Percentiles rank a stretch among this genome's conserved stretches.
phyloP scores from a whole-genome alignment of 2,329 filamentous ascomycete genomes.

The Nemania abortiva region DNA sequence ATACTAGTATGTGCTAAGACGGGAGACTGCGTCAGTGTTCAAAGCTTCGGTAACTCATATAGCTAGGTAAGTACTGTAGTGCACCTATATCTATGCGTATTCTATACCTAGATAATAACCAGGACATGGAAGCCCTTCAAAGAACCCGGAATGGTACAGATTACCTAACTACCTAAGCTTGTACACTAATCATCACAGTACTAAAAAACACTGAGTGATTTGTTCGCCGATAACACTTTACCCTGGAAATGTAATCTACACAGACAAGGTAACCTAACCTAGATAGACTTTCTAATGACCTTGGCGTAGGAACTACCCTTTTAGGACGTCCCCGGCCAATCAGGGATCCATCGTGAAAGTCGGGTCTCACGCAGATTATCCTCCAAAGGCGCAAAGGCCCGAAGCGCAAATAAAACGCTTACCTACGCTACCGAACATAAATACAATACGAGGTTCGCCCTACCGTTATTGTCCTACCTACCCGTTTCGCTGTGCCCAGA shows the following conservation, averaged over 20 bases:
- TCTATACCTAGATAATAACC: too few relatives aligned
- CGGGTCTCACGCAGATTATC: slow-evolving; percentile 35
- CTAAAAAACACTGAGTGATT: slow-evolving; percentile 4
- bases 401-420: not conserved
- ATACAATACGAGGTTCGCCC: slow-evolving; percentile 1
- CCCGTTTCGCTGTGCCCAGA: not conserved
- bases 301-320: slow-evolving; percentile 33
- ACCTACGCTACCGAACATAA: not conserved
- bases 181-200: not conserved
- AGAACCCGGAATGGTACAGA: not conserved
- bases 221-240: slow-evolving; percentile 3
- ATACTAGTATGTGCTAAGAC: slow-evolving; percentile 5
- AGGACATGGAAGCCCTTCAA: not conserved
- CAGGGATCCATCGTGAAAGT: slow-evolving; percentile 22
- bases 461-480: not conserved
- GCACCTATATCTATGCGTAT: too few relatives aligned
- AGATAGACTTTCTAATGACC: slow-evolving; percentile 1
- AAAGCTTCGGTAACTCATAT: slow-evolving; percentile 1
- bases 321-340: slow-evolving; percentile 34
- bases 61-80: not conserved
- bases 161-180: not conserved
- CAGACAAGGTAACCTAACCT: slow-evolving; percentile 2
- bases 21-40: slow-evolving; percentile 1
- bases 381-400: not conserved
- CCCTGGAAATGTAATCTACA: slow-evolving; percentile 15